These are phyloP conservation scores for Astrephomene gubernaculifera DNA, from an alignment of 139 green algal species.

Conservation along the genomic window DNA sequence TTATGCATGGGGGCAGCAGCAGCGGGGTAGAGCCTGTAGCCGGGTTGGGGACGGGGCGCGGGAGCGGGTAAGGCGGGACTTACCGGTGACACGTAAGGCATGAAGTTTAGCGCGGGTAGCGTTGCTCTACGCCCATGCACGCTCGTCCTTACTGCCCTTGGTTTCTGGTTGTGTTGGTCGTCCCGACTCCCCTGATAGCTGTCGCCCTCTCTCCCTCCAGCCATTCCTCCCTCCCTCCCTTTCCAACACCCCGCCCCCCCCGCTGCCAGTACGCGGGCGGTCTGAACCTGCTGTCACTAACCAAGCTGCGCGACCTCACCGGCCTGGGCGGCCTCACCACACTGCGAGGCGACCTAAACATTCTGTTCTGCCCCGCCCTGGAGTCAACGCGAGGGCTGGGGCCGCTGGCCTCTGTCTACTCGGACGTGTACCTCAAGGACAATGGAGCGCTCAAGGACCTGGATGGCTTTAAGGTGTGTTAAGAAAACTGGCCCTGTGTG, in stretches of 20 bases:
- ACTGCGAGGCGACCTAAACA: constrained; percentile 23
- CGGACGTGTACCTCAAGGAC: neutral
- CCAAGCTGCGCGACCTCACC: neutral
- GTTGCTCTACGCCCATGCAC: no score
- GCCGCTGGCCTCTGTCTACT: neutral
- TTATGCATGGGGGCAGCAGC: no score
- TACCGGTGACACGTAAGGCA: no score
- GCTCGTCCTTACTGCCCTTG: no score
- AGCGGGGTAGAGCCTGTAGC: no score
- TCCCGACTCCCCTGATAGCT: no score
- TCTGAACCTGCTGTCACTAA: neutral
- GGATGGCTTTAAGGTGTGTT: constrained; percentile 29
- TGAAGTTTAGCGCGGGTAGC: no score
- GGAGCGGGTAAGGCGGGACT: no score
- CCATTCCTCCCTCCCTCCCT: neutral
- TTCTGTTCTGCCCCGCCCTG: constrained; percentile 28
- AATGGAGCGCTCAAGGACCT: neutral
- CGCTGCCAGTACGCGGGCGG: constrained; percentile 9
- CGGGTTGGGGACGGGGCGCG: no score
- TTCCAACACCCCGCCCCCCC: no score
- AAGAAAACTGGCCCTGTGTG: no score
- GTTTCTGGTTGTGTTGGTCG: no score
- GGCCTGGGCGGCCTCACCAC: neutral
- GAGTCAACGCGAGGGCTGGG: neutral
- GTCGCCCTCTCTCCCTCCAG: neutral